phyloP scores from a whole-genome alignment of 495 filamentous ascomycete species.

The Xylaria nigripes region DNA sequence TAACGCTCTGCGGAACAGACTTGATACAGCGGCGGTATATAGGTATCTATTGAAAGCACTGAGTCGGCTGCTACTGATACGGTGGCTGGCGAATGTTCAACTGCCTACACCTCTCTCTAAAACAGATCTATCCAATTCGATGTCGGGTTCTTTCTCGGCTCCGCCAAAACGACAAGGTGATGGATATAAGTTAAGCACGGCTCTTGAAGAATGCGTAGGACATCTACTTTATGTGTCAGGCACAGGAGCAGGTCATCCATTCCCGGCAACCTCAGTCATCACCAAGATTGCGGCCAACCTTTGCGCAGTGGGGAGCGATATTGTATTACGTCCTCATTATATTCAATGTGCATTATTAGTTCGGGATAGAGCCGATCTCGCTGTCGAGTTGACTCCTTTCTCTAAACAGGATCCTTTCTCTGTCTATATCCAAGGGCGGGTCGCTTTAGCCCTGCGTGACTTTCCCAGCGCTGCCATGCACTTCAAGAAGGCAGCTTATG shows the following conservation, averaged over 20 bases:
- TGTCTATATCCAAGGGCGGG: conserved; percentile 77
- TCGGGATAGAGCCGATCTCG: conserved; percentile 61
- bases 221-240: conserved; percentile 42
- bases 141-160: conserved; percentile 18
- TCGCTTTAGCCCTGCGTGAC: conserved; percentile 65
- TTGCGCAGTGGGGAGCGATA: conserved; percentile 43
- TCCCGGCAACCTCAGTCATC: conserved; percentile 37
- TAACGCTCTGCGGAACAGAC: conserved; percentile 48
- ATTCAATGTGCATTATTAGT: conserved; percentile 67
- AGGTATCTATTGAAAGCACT: conserved; percentile 56
- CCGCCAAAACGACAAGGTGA: conserved; percentile 28
- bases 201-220: conserved; percentile 41
- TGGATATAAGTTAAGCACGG: conserved; percentile 37
- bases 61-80: conserved; percentile 65
- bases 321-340: conserved; percentile 39
- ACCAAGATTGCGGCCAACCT: conserved; percentile 48
- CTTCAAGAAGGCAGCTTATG: conserved; percentile 77
- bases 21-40: conserved; percentile 63
- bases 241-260: conserved; percentile 14
- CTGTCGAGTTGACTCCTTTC: conserved; percentile 66
- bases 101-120: conserved; percentile 34
- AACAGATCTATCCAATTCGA: conserved; percentile 24
- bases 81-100: conserved; percentile 65
- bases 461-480: conserved; percentile 61
- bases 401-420: conserved; percentile 59